A percentile compares a stretch with the other conserved stretches of the same genome.
phyloP scores from a whole-genome alignment of 2,329 filamentous ascomycete genomes.

The Kalaharituber pfeilii region DNA sequence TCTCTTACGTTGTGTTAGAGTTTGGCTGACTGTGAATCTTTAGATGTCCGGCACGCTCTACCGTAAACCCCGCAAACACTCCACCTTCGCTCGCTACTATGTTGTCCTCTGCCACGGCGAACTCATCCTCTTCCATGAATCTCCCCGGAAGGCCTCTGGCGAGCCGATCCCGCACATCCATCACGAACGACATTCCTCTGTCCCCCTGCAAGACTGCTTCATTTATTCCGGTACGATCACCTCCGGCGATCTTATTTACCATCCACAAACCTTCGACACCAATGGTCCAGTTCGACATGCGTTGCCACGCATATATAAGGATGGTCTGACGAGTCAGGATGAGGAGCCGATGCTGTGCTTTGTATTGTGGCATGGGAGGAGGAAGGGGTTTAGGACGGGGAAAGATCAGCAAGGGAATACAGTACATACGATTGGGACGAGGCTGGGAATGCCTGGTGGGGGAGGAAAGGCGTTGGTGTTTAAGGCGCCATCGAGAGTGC shows the following conservation, averaged over 20 bases:
- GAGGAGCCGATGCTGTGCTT: constrained; percentile 51
- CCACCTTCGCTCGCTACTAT: constrained; percentile 42
- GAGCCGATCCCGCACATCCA: constrained; percentile 42
- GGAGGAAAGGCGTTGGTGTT: constrained; percentile 48
- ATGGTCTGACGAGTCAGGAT: constrained; percentile 44
- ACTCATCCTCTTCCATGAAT: constrained; percentile 44
- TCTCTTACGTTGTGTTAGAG: background rate
- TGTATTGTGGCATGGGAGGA: constrained; percentile 33
- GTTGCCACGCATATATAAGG: constrained; percentile 42
- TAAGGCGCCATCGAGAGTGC: constrained; percentile 44
- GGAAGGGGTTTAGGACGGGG: background rate
- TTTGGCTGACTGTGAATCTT: background rate
- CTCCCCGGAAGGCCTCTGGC: constrained; percentile 38
- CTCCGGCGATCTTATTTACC: constrained; percentile 44
- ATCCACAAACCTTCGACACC: constrained; percentile 46
- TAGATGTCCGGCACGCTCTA: constrained; percentile 44
- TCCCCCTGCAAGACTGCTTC: constrained; percentile 46
- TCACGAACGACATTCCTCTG: constrained; percentile 40
- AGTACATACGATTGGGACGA: constrained; percentile 25
- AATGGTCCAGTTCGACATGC: constrained; percentile 43
- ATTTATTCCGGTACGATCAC: constrained; percentile 47
- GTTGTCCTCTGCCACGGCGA: constrained; percentile 44
- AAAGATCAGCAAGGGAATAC: constrained; percentile 4
- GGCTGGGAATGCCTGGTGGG: constrained; percentile 43
- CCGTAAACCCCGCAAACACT: constrained; percentile 44